A percentile compares a stretch with the other conserved stretches of the same genome.
phyloP scores from a whole-genome alignment of 768 basidiomycete genomes.

The Tricholoma furcatifolium region DNA sequence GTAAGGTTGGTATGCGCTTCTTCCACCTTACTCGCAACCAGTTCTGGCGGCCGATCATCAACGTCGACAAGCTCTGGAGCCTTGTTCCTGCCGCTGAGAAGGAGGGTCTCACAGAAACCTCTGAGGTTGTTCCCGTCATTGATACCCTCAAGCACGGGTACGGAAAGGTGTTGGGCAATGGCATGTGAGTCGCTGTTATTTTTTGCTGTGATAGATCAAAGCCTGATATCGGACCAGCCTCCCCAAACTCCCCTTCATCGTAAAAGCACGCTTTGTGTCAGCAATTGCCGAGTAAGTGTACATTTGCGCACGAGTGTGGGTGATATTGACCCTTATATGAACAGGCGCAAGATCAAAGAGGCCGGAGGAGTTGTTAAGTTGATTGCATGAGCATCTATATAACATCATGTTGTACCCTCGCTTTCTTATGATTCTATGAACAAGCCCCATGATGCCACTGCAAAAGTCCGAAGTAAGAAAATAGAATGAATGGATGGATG shows the following conservation, averaged over 20 bases:
- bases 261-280: conserved; percentile 97
- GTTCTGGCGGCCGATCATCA: conserved; percentile 94
- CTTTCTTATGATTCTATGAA: conserved; percentile 24
- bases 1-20: conserved; percentile 99
- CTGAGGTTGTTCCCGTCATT: conserved; percentile 91
- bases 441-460: conserved; percentile 18
- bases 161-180: conserved; percentile 95
- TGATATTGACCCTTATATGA: neutral
- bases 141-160: conserved; percentile 84
- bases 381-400: conserved; percentile 63
- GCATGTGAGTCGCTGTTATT: conserved; percentile 54
- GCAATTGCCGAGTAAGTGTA: conserved; percentile 70
- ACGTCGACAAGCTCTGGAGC: conserved; percentile 96
- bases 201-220: neutral
- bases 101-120: conserved; percentile 67
- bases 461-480: conserved; percentile 4
- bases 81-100: conserved; percentile 87
- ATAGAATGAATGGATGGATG: neutral
- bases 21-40: conserved; percentile 94
- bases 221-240: conserved; percentile 44
- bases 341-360: conserved; percentile 79
- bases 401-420: conserved; percentile 25
- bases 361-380: conserved; percentile 93
- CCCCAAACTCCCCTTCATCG: conserved; percentile 91
- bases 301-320: neutral